Conservation (phyloP, 768 basidiomycete genomes). For the Mycena rebaudengoi region DNA sequence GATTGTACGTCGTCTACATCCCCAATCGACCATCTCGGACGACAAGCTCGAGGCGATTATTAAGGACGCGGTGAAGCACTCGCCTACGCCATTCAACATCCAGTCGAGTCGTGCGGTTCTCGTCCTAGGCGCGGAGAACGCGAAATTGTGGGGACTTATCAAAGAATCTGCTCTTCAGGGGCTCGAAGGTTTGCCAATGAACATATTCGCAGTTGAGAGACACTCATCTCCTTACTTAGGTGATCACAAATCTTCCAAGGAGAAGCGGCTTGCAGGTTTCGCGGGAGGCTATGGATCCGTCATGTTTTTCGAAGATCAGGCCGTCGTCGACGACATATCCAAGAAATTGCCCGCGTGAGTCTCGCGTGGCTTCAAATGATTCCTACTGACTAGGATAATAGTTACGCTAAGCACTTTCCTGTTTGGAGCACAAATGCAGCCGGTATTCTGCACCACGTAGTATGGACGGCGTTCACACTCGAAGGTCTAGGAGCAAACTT, state of each 20-base stretch:
- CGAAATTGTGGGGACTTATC: slow-evolving; percentile 16
- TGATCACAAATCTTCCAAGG: not conserved
- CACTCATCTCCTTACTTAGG: not conserved
- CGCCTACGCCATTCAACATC: slow-evolving; percentile 15
- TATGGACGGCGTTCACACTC: slow-evolving; percentile 9
- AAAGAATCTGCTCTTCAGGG: slow-evolving; percentile 5
- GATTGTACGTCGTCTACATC: no score
- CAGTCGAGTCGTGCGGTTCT: slow-evolving; percentile 14
- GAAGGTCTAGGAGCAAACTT: slow-evolving; percentile 16
- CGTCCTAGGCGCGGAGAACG: slow-evolving; percentile 14
- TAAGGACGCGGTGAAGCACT: not conserved
- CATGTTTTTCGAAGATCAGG: slow-evolving; percentile 20
- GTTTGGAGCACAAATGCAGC: not conserved
- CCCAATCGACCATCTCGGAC: slow-evolving; percentile 7
- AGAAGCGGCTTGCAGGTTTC: not conserved
- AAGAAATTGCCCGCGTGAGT: slow-evolving; percentile 12
- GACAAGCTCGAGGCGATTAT: slow-evolving; percentile 17
- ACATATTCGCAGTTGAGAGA: not conserved
- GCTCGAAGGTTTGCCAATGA: not conserved
- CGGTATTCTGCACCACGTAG: no score
- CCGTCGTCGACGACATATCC: slow-evolving; percentile 8
- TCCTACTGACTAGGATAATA: not conserved
- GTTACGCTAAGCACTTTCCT: not conserved
- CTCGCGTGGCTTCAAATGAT: not conserved
- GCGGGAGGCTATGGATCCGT: slow-evolving; percentile 12